Evolutionary conservation across 768 basidiomycete genomes (phyloP), one percentile per base, ranked within the genome.

Genomic region (Boletus pseudopeckii): DNA sequence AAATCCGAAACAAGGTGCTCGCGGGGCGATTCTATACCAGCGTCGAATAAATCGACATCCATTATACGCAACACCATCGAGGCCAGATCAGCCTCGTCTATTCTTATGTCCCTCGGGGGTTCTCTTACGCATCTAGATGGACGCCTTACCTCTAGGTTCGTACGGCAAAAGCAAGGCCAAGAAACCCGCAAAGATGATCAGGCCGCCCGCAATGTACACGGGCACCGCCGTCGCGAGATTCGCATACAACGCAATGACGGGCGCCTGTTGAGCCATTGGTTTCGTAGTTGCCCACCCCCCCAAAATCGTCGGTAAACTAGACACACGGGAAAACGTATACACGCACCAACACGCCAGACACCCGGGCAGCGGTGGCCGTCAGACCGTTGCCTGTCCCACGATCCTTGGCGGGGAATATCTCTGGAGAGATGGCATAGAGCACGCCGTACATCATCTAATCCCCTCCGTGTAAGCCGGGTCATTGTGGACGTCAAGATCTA

Each of bases 301-400:
- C 2, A 13, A 24, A 4, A 5, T 5, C 13, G 47, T 48, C 34
- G 24, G 47, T 8, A 14, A n/a, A 37, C 11, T 7, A 15, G 1
- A 11, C 17, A n/a, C n/a, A 22, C 20, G 2, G 22, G 4, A 34
- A 38, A 14, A 13, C 17, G 8, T 32, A 52, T 1, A 32, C 13
- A 54, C 60, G 53, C 56, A 86, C 88, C 59, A 89, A 75, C 48
- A 90, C 77, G 4, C 88, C 84, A 65, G 88, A 89, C 15, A 88
- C 72, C 14, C 87, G 76, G 43, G 76, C 75, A 0, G 83, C 80
- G 1, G 81, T 82, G 7, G 83, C 76, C 1, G 79, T 78, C 44
- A 89, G 71, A 5, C 82, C 84, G 55, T 85, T 86, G 2, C 87
- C 87, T 0, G 87, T 90, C 0, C 87, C 87, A 34, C 87, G 75